Conservation (phyloP, 345 rosid genomes). For the Raphanus raphanistrum region DNA sequence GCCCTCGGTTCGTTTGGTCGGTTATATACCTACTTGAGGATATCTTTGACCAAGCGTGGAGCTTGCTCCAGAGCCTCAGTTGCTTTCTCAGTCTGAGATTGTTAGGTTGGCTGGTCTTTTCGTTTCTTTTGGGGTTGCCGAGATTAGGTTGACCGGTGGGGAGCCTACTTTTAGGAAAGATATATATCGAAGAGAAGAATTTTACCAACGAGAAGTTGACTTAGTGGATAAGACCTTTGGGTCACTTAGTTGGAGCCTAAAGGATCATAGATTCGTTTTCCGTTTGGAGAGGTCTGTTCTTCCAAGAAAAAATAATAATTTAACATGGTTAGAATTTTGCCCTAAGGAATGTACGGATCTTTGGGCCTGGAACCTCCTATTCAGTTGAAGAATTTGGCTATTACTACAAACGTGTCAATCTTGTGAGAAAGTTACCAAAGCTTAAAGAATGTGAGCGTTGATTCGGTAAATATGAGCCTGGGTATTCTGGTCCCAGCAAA, state of each 20-base stretch:
- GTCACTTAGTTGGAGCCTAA: too few species aligned
- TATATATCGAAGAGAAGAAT: constrained; percentile 53
- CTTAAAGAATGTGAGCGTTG: constrained; percentile 70
- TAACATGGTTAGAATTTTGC: too few species aligned
- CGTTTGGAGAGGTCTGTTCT: too few species aligned
- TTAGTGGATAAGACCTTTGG: too few species aligned
- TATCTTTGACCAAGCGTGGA: constrained; percentile 89
- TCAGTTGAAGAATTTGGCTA: too few species aligned
- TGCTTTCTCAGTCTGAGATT: constrained; percentile 65
- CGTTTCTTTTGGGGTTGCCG: constrained; percentile 63
- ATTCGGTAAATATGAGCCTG: constrained; percentile 71
- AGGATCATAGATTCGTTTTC: too few species aligned
- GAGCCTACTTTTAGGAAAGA: constrained; percentile 89
- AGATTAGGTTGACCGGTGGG: constrained; percentile 92
- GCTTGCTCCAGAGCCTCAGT: constrained; percentile 64
- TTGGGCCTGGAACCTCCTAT: too few species aligned
- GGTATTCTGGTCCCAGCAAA: constrained; percentile 83
- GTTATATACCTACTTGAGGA: constrained; percentile 79
- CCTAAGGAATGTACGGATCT: too few species aligned
- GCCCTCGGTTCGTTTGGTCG: constrained; percentile 81
- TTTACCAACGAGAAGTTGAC: too few species aligned
- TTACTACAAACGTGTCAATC: too few species aligned
- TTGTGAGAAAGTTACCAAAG: constrained; percentile 55
- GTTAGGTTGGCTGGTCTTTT: constrained; percentile 69
- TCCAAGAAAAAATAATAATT: too few species aligned